Base-by-base conservation (phyloP, 371 early-diverging fungal genomes). In the Mucor indicus region DNA sequence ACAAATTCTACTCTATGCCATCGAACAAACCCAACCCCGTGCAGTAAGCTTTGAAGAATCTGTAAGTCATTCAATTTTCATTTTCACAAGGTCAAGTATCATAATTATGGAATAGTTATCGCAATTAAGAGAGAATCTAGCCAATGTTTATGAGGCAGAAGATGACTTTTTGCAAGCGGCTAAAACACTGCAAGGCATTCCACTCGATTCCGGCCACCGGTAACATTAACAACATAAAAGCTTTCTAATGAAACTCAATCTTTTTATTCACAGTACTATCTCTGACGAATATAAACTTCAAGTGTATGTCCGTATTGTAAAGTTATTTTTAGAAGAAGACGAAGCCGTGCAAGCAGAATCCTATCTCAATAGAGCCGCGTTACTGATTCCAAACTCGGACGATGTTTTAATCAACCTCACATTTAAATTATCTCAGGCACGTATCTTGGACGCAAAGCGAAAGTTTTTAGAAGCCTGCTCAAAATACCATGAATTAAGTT, bases 11-110 rank as follows among this genome's bases (percentile, higher is more conserved):
- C 54, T 65, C 10, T 81, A 68, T 64, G 79, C 80, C 13, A 73
- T 86, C 38, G 79, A 79, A 0, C 72, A 65, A 35, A 75, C 85
- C 17, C 80, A 84, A 47, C 67, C 78, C 9, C 70, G 93, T 38
- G 75, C 82, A 12, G 91, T 91, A n/a, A 86, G 89, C 25, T 92
- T 90, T 67, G 93, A 92, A 61, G 93, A 92, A 57, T 89, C 88
- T 75, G 92, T 88, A 65, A 46, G 55, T 16, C 29, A 5, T 20
- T 11, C 29, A 13, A 15, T 22, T 31, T 15, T 2, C 9, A 0
- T n/a, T n/a, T n/a, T n/a, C n/a, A n/a, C n/a, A 29, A 29, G 30
- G 30, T 29, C 12, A 12, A 29, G 1, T 1, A 11, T 21, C 15
- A n/a, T 24, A 4, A 2, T 20, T 0, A 16, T n/a, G 38, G 15